A percentile compares a stretch with the other conserved stretches of the same genome.
phyloP scores from a whole-genome alignment of 164 flowering plant genomes.

The Cinnamomum micranthum region DNA sequence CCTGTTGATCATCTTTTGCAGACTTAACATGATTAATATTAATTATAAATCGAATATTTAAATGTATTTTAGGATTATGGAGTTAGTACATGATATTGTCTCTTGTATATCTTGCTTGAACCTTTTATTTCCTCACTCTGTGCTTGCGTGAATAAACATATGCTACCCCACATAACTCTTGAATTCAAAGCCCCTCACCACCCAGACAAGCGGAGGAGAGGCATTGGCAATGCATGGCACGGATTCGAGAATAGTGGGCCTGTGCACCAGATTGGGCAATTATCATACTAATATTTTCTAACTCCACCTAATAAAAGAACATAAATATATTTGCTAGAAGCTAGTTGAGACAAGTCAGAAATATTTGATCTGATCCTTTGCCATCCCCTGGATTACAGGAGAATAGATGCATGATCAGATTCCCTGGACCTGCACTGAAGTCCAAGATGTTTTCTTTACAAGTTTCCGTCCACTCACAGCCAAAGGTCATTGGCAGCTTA shows the following conservation, averaged over 20 bases:
- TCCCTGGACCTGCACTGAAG: slow-evolving; percentile 35
- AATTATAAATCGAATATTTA: no score
- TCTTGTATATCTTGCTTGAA: background rate
- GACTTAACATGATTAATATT: no score
- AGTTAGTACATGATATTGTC: background rate
- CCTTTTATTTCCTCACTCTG: background rate
- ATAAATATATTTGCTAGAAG: background rate
- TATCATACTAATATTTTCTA: no score
- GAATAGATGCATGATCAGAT: slow-evolving; percentile 52
- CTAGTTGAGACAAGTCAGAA: background rate
- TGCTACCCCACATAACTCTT: background rate
- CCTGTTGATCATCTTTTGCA: no score
- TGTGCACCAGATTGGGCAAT: no score
- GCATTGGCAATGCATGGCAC: no score
- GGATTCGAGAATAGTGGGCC: no score
- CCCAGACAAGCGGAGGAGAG: background rate
- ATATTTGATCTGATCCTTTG: background rate
- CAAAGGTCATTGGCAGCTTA: slow-evolving; percentile 27
- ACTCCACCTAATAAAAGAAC: no score
- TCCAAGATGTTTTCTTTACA: slow-evolving; percentile 36
- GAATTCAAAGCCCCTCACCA: background rate
- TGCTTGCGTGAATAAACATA: background rate
- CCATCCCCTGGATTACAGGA: slow-evolving; percentile 41
- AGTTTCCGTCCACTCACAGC: slow-evolving; percentile 22
- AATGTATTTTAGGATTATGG: no score